phyloP scores from a whole-genome alignment of 345 rosid genomes.

The Eucalyptus sp. region DNA sequence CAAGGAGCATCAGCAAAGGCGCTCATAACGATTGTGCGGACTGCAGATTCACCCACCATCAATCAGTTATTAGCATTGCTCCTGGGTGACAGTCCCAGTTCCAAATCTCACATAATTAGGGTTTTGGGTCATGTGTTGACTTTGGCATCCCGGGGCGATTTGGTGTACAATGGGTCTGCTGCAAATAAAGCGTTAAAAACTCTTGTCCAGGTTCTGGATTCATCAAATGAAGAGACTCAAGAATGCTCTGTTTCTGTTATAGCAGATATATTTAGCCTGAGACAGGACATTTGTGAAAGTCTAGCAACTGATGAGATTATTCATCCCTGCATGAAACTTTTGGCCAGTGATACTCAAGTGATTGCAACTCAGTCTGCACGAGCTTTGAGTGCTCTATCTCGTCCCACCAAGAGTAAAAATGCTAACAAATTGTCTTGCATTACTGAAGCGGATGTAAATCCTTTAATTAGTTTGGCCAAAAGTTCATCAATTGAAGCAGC shows the following conservation, averaged over 20 bases:
- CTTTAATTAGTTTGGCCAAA: conserved; percentile 62
- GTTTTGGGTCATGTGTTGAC: conserved; percentile 80
- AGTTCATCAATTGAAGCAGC: conserved; percentile 62
- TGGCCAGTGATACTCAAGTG: conserved; percentile 54
- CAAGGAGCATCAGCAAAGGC: conserved; percentile 70
- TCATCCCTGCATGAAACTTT: conserved; percentile 57
- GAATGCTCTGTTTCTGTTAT: conserved; percentile 74
- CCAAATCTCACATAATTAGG: conserved; percentile 49
- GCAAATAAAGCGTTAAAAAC: conserved; percentile 72
- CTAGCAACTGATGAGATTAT: conserved; percentile 61
- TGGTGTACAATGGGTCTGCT: conserved; percentile 53
- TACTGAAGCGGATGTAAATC: conserved; percentile 58
- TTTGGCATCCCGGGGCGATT: conserved; percentile 48
- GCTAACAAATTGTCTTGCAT: conserved; percentile 39
- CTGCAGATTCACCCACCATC: conserved; percentile 77
- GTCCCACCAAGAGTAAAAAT: conserved; percentile 47
- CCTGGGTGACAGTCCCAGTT: conserved; percentile 44
- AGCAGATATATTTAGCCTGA: conserved; percentile 65
- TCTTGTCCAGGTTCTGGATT: conserved; percentile 57
- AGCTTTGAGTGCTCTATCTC: conserved; percentile 64
- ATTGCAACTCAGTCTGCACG: conserved; percentile 74
- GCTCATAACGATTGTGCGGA: conserved; percentile 45
- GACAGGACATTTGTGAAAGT: conserved; percentile 77
- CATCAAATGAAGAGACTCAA: conserved; percentile 68
- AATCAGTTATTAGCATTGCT: conserved; percentile 72